Evolutionary conservation across 2,329 filamentous ascomycete species (phyloP).

Genomic region (Aspergillus fischeri): DNA sequence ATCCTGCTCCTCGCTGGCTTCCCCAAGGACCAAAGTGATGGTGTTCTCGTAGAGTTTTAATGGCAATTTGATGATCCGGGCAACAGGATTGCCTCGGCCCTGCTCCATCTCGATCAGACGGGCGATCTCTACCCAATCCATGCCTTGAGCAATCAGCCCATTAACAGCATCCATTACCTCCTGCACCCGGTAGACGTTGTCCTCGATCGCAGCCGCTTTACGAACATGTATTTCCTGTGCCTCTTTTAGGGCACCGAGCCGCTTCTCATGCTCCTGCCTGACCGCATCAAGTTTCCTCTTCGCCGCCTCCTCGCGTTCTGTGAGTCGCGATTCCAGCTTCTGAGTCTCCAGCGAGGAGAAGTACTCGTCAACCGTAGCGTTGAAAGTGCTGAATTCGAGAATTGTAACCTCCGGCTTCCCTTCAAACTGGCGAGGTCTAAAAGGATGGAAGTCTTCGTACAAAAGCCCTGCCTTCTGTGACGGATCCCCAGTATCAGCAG

Average conservation of each 20-base stretch:
- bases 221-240: constrained; percentile 77
- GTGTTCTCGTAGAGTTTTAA: constrained; percentile 87
- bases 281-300: constrained; percentile 83
- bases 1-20: constrained; percentile 62
- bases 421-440: constrained; percentile 75
- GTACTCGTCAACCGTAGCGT: constrained; percentile 92
- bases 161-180: constrained; percentile 92
- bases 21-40: constrained; percentile 73
- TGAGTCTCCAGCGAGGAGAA: constrained; percentile 96
- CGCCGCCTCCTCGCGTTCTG: constrained; percentile 76
- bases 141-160: constrained; percentile 83
- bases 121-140: constrained; percentile 95
- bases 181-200: constrained; percentile 84
- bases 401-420: constrained; percentile 62
- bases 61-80: constrained; percentile 78
- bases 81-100: constrained; percentile 74
- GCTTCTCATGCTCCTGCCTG: constrained; percentile 74
- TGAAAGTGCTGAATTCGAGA: constrained; percentile 78
- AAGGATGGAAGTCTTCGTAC: constrained; percentile 95
- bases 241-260: constrained; percentile 77
- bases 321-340: constrained; percentile 77
- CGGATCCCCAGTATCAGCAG: constrained; percentile 34
- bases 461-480: constrained; percentile 48
- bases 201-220: constrained; percentile 86
- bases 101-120: constrained; percentile 86